These are phyloP conservation scores for Phytophthora citricola DNA, from an alignment of 352 stramenopile species.

Conservation along the genomic window DNA sequence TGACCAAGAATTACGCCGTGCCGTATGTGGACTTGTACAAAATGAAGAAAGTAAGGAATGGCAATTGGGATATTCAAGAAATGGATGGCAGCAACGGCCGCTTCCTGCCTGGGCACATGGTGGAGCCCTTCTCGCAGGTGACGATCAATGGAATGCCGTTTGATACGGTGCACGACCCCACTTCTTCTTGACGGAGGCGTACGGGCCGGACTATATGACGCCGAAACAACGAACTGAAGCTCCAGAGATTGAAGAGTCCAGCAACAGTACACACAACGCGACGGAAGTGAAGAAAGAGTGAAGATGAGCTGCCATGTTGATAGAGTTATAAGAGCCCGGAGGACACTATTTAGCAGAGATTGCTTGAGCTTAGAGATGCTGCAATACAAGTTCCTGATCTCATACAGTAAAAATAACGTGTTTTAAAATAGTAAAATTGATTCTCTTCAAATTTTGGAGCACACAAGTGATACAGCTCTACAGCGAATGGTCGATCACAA, in stretches of 20 bases:
- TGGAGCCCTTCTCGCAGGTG: conserved; percentile 38
- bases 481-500: no score
- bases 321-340: not conserved
- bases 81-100: conserved; percentile 31
- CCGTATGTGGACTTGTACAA: conserved; percentile 56
- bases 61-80: conserved; percentile 39
- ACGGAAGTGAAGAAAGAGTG: conserved; percentile 15
- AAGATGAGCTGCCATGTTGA: not conserved
- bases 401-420: no score
- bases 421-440: no score
- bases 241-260: not conserved
- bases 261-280: conserved; percentile 6
- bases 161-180: conserved; percentile 43
- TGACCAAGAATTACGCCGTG: conserved; percentile 21
- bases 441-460: no score
- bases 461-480: no score
- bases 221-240: conserved; percentile 18
- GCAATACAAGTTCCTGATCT: no score
- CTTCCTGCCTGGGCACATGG: conserved; percentile 22
- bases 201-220: conserved; percentile 48
- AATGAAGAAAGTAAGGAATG: conserved; percentile 23
- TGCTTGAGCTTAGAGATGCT: no score
- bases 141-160: conserved; percentile 45
- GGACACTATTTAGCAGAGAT: no score
- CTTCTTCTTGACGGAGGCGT: conserved; percentile 45